Conservation (phyloP, 495 filamentous ascomycete genomes). For the Niebla homalea region DNA sequence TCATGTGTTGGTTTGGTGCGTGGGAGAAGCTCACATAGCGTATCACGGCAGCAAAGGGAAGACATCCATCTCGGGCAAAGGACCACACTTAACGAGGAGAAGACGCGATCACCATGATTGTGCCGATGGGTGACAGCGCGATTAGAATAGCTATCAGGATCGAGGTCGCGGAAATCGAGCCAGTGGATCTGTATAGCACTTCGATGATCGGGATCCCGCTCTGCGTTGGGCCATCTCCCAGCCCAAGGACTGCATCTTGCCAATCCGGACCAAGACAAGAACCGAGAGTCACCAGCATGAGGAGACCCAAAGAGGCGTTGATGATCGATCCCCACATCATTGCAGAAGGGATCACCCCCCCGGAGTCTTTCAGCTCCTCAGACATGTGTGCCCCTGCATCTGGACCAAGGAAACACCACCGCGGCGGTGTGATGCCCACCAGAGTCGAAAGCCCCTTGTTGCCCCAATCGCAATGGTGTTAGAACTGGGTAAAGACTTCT, state of each 20-base stretch:
- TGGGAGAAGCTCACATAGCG: neutral
- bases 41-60: slow-evolving; percentile 21
- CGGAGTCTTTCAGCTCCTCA: slow-evolving; percentile 43
- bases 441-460: slow-evolving; percentile 37
- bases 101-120: slow-evolving; percentile 33
- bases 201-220: slow-evolving; percentile 38
- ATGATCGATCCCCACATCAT: slow-evolving; percentile 35
- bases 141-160: slow-evolving; percentile 33
- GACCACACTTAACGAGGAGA: slow-evolving; percentile 42
- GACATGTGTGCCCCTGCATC: slow-evolving; percentile 34
- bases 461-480: slow-evolving; percentile 40
- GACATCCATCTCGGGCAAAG: slow-evolving; percentile 38
- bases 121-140: slow-evolving; percentile 26
- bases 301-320: slow-evolving; percentile 37
- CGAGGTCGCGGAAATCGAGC: slow-evolving; percentile 28
- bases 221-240: slow-evolving; percentile 4
- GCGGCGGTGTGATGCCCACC: slow-evolving; percentile 37
- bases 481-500: slow-evolving; percentile 40
- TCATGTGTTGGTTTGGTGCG: no score
- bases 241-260: slow-evolving; percentile 19
- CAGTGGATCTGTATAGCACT: slow-evolving; percentile 31
- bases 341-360: slow-evolving; percentile 35
- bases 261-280: slow-evolving; percentile 34
- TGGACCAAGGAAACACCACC: slow-evolving; percentile 21
- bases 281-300: slow-evolving; percentile 39